phyloP scores from a whole-genome alignment of 345 rosid species.

The Trapa incisa region DNA sequence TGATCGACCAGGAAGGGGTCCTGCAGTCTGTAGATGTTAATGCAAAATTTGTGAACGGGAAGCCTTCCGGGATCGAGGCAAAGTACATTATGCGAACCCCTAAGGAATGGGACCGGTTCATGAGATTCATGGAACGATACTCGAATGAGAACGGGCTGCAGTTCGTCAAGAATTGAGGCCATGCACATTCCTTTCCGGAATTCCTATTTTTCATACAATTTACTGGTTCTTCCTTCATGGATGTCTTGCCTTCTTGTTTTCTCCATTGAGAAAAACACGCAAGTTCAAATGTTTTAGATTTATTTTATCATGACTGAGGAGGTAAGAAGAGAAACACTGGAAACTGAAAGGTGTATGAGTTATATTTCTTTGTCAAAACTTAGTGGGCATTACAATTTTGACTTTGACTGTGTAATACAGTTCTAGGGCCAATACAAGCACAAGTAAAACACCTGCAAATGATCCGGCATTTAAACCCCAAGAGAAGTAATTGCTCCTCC shows the following conservation, averaged over 20 bases:
- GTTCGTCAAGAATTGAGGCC: constrained; percentile 63
- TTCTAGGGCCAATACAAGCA: background rate
- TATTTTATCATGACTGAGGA: background rate
- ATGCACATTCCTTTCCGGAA: constrained; percentile 9
- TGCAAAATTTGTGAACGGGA: constrained; percentile 87
- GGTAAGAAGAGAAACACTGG: background rate
- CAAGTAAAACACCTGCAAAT: background rate
- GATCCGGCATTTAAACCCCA: background rate
- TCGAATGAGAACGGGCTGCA: constrained; percentile 74
- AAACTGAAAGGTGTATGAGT: background rate
- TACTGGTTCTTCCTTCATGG: background rate
- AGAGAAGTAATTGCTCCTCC: background rate
- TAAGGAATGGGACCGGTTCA: constrained; percentile 87
- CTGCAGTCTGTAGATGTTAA: constrained; percentile 86
- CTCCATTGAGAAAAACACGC: background rate
- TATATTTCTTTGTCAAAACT: background rate
- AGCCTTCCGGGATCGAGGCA: constrained; percentile 75
- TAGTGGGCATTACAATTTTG: background rate
- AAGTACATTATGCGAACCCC: constrained; percentile 74
- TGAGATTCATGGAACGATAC: constrained; percentile 96
- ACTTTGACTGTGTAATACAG: background rate
- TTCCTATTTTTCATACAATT: constrained; percentile 2
- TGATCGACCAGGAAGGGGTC: constrained; percentile 93
- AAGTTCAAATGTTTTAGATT: background rate
- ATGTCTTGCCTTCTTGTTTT: background rate